Conservation (phyloP, 306 rosid genomes). For the Gleditsia sinensis region DNA sequence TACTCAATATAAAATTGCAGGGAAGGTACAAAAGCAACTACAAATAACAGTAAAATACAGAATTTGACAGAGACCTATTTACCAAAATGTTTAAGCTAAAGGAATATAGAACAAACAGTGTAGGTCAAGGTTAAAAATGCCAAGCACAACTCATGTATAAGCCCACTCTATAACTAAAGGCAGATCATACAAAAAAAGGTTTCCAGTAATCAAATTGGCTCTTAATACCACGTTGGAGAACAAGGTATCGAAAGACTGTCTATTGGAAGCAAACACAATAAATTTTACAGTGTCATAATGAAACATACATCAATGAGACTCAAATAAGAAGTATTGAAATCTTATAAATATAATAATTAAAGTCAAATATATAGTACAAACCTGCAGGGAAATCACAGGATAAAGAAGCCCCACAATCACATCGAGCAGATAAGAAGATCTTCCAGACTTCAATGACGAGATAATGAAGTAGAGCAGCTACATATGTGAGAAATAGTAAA, state of each 20-base stretch:
- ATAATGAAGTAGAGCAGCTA: slow-evolving; percentile 87
- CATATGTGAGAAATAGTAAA: slow-evolving; percentile 42
- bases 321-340: slow-evolving; percentile 13
- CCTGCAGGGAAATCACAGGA: slow-evolving; percentile 98
- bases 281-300: slow-evolving; percentile 11
- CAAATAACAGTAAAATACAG: slow-evolving; percentile 2
- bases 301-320: slow-evolving; percentile 16
- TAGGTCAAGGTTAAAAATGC: neutral
- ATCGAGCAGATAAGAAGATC: slow-evolving; percentile 83
- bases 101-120: neutral
- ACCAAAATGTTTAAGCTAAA: neutral
- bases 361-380: slow-evolving; percentile 39
- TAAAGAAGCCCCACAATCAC: slow-evolving; percentile 85
- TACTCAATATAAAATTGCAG: neutral
- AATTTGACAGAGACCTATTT: neutral
- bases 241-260: slow-evolving; percentile 6
- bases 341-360: neutral
- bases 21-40: neutral
- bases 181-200: neutral
- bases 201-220: slow-evolving; percentile 22
- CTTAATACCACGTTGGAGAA: slow-evolving; percentile 7
- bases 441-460: slow-evolving; percentile 89
- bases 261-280: slow-evolving; percentile 22
- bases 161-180: neutral
- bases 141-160: neutral